Evolutionary conservation across 2,329 filamentous ascomycete genomes (phyloP), one percentile per base, ranked within the genome.

Genomic region (Calonectria pteridis): DNA sequence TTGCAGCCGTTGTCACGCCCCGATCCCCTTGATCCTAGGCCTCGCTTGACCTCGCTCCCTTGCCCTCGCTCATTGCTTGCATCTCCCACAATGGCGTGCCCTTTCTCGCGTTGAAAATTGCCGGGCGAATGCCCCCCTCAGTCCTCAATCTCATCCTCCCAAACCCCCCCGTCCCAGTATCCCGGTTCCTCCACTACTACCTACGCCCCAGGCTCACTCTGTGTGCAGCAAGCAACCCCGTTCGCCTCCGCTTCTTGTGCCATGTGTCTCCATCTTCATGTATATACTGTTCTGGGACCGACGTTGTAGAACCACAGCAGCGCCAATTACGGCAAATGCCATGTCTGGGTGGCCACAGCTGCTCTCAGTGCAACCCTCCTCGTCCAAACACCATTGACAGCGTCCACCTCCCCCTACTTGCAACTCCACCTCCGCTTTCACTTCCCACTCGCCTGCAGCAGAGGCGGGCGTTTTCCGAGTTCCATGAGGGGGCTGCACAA

Each of bases 391-490:
- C 18, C 59, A 28, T 33, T 26, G 26, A 26, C 37, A 64, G 26
- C 59, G 10, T 49, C 37, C 37, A 46, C 37, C 20, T 35, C 35
- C 50, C 49, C 49, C 35, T 53, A 50, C 64, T 31, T 37, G 10
- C 29, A 55, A 28, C 65, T 62, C 55, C 55, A 49, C 51, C 65
- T 67, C 65, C 50, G 31, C 65, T 43, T 67, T 35, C 65, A 67
- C 65, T 40, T 31, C 55, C 50, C 65, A 67, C 65, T 31, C 50
- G 35, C 33, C 49, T 40, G 35, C 65, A 67, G 50, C 50, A 46
- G 29, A 58, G 33, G 37, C 65, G 50, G 50, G 50, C 50, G 65
- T 67, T 23, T 67, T 67, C 65, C 50, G 65, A 58, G 65, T 68
- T 68, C 65, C 35, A 28, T 68, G 28, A 49, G 28, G 28, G 50